Evolutionary conservation across 2,329 filamentous ascomycete species (phyloP).

Genomic region (Metarhizium humberi): DNA sequence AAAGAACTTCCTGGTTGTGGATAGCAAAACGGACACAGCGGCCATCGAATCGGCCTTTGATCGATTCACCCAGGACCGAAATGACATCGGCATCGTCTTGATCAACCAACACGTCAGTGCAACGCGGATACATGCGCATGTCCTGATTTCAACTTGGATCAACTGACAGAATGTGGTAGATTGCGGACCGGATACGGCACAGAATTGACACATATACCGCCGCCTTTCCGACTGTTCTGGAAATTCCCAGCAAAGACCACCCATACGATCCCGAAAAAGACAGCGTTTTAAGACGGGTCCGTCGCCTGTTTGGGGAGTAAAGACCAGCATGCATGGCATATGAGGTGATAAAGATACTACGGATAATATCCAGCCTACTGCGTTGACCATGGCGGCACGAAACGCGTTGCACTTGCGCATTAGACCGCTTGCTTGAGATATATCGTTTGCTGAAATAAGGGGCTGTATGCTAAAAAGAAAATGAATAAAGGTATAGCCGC

Average conservation of each 20-base stretch:
- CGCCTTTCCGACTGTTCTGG: constrained; percentile 90
- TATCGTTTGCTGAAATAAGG: background rate
- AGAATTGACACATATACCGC: constrained; percentile 86
- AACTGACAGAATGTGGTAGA: constrained; percentile 36
- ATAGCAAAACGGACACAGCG: constrained; percentile 81
- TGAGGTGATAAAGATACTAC: background rate
- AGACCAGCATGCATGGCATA: background rate
- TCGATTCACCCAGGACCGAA: constrained; percentile 76
- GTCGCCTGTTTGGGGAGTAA: constrained; percentile 59
- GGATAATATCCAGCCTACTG: background rate
- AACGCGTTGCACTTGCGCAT: background rate
- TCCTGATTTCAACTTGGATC: background rate
- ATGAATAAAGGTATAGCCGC: background rate
- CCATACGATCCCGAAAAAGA: constrained; percentile 99
- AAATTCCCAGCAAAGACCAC: constrained; percentile 98
- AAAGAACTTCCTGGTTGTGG: constrained; percentile 97
- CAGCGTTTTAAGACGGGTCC: constrained; percentile 84
- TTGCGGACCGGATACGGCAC: constrained; percentile 88
- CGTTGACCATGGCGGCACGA: background rate
- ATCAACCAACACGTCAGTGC: constrained; percentile 90
- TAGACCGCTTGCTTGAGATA: background rate
- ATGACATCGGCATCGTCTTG: constrained; percentile 92
- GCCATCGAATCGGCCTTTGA: constrained; percentile 88
- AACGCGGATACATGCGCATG: background rate
- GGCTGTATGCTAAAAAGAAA: background rate